Percentiles rank a stretch among this genome's conserved stretches.
phyloP scores from a whole-genome alignment of 371 early-diverging fungal species.

The Mortierella sp. region DNA sequence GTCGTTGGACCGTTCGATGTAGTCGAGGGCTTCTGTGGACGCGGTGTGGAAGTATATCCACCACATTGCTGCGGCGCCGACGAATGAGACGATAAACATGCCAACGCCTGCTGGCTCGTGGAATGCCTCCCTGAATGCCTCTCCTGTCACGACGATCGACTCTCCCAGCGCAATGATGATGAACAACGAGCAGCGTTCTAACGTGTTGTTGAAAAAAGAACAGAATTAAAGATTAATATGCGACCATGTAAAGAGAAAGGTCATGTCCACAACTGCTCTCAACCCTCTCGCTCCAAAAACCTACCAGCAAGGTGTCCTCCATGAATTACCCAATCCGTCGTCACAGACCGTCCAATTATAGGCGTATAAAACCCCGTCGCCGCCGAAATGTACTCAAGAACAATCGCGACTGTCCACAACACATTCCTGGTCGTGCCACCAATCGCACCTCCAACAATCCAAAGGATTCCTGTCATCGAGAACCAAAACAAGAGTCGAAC shows the following conservation, averaged over 20 bases:
- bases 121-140: slow-evolving; percentile 24
- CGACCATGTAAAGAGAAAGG: background rate
- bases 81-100: slow-evolving; percentile 43
- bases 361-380: slow-evolving; percentile 41
- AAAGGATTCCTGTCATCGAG: slow-evolving; percentile 18
- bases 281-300: background rate
- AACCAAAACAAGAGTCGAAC: slow-evolving; percentile 37
- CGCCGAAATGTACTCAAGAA: slow-evolving; percentile 34
- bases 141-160: slow-evolving; percentile 50
- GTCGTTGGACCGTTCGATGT: slow-evolving; percentile 30
- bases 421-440: slow-evolving; percentile 43
- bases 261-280: background rate
- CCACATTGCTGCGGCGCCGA: slow-evolving; percentile 46
- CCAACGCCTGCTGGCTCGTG: slow-evolving; percentile 31
- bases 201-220: background rate
- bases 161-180: slow-evolving; percentile 54
- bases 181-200: slow-evolving; percentile 53
- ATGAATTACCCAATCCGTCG: slow-evolving; percentile 45
- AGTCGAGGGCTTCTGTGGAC: slow-evolving; percentile 30
- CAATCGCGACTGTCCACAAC: slow-evolving; percentile 44
- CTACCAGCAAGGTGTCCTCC: slow-evolving; percentile 56
- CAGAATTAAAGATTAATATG: too few species aligned
- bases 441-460: slow-evolving; percentile 51
- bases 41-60: slow-evolving; percentile 56
- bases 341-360: slow-evolving; percentile 23